Conservation (phyloP, 2,329 filamentous ascomycete species). For the Ambrosiella xylebori region DNA sequence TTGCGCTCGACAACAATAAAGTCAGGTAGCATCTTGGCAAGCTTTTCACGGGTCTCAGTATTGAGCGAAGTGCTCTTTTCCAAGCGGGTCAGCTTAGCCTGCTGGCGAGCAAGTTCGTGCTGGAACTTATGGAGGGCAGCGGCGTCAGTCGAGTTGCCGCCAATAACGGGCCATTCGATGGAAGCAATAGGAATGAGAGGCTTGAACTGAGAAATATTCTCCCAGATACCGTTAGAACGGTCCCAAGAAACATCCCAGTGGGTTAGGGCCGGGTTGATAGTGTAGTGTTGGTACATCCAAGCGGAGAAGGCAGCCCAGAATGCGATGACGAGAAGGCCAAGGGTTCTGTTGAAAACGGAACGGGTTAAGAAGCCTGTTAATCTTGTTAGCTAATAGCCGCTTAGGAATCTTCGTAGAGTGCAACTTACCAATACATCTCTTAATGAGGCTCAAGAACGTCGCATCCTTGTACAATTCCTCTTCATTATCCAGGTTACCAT, state of each 20-base stretch:
- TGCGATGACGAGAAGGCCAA: conserved; percentile 1
- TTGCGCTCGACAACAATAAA: conserved; percentile 37
- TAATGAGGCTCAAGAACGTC: conserved; percentile 3
- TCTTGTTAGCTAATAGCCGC: background rate
- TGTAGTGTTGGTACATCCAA: conserved; percentile 8
- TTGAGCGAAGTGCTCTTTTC: conserved; percentile 8
- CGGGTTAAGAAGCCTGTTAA: background rate
- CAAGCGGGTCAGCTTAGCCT: conserved; percentile 1
- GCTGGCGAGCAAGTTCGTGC: conserved; percentile 20
- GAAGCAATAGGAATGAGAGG: conserved; percentile 13
- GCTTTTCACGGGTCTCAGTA: conserved; percentile 21
- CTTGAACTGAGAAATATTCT: conserved; percentile 18
- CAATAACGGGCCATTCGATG: conserved; percentile 1
- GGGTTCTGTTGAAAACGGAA: background rate
- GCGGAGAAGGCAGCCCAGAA: conserved; percentile 1
- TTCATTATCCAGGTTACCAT: conserved; percentile 2
- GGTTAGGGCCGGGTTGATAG: conserved; percentile 7
- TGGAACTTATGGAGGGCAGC: conserved; percentile 18
- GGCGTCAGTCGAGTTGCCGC: conserved; percentile 19
- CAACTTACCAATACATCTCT: conserved; percentile 6
- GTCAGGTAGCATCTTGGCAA: conserved; percentile 36
- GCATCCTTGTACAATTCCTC: conserved; percentile 5
- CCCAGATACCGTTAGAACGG: conserved; percentile 15
- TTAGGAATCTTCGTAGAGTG: background rate
- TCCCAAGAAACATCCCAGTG: conserved; percentile 16